Conservation (phyloP, 306 rosid genomes). For the Purshia tridentata region DNA sequence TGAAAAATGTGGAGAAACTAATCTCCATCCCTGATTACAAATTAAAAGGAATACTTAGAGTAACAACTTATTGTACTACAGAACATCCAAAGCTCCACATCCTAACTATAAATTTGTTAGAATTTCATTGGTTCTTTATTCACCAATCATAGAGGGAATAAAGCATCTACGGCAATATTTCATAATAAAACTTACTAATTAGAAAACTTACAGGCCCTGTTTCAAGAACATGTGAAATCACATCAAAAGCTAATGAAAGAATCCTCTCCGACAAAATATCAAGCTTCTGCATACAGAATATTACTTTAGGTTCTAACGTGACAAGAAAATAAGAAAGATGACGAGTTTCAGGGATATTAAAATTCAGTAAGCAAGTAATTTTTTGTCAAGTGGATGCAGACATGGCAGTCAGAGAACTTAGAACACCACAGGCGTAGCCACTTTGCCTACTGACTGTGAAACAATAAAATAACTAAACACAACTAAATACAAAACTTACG, state of each 20-base stretch:
- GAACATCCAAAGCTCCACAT: conserved; percentile 7
- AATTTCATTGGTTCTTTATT: background rate
- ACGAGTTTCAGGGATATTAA: background rate
- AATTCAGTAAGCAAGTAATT: background rate
- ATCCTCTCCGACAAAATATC: conserved; percentile 69
- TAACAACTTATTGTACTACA: background rate
- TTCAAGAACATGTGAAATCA: conserved; percentile 79
- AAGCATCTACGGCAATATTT: background rate
- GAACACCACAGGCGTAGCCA: conserved; percentile 23
- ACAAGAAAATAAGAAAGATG: background rate
- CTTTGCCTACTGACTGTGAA: conserved; percentile 16
- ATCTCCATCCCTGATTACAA: conserved; percentile 79
- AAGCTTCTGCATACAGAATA: conserved; percentile 59
- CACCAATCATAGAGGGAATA: background rate
- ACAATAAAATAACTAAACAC: conserved; percentile 14
- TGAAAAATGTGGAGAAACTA: conserved; percentile 84
- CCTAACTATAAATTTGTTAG: background rate
- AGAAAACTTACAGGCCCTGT: conserved; percentile 71
- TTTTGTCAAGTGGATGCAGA: background rate
- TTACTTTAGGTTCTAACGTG: conserved; percentile 24
- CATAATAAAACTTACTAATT: conserved; percentile 8
- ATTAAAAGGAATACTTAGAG: conserved; percentile 26
- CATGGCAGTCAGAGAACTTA: conserved; percentile 12
- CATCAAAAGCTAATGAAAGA: conserved; percentile 74
- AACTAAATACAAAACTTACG: conserved; percentile 46